Evolutionary conservation across 352 stramenopile species (phyloP), one percentile per base, ranked within the genome.

Genomic region (Globisporangium splendens): DNA sequence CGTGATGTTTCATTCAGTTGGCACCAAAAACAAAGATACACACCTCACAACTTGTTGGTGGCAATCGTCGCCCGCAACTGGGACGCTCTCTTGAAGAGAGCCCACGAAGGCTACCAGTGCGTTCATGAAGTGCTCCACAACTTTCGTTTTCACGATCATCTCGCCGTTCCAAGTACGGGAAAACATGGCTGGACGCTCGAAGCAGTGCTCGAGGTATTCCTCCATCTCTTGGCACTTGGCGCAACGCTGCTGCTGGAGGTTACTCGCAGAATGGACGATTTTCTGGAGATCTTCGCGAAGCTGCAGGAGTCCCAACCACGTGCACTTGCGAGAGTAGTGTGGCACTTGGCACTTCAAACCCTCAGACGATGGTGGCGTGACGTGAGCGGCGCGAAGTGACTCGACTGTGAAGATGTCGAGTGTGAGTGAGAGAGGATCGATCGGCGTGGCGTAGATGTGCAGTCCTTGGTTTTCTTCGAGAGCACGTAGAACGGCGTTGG

Each of bases 321-420:
- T 22, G 12, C 35, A 20, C 20, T 56, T 56, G 35, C 31, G 11
- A 21, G 35, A 7, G 31, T 14, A 47, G n/a, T 3, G 24, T 38
- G 50, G 38, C 12, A 8, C 20, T 11, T 22, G 17, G 0, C 6
- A 15, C 6, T 39, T 46, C 35, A 46, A 11, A 11, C 28, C 10
- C 28, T 10, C 5, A 35, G 18, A 10, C 15, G 35, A 15, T 20
- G 11, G 13, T 10, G 1, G 14, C 0, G 20, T 17, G 12, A 13
- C 1, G 8, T 47, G 35, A 41, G 1, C 8, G 12, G 39, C 39
- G 10, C 12, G 39, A 15, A 21, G 13, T 18, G 12, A 42, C 35
- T 47, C 17, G 18, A 47, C 38, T 44, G 39, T 44, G 50, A 33
- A 39, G 50, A 56, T 38, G 20, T 56, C 38, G 20, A 56, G 50